Percentiles rank a stretch among this genome's conserved stretches.
These are phyloP conservation scores for Pascua sp. DNA, from an alignment of 1,284 basidiomycete species.

Conservation along the genomic window DNA sequence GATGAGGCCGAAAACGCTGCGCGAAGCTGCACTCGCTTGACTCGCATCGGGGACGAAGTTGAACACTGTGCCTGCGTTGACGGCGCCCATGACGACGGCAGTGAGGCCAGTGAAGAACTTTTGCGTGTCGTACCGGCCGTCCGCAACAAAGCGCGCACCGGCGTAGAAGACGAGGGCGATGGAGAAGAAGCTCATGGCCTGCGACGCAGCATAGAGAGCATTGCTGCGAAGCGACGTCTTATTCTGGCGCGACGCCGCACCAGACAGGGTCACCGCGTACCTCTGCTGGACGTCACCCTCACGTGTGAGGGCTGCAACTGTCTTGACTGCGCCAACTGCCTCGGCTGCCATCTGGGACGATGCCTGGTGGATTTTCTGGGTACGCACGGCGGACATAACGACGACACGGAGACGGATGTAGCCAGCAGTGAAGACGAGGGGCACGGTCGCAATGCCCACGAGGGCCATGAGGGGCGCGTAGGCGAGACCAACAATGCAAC, in stretches of 20 bases:
- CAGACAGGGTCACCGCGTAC: constrained; percentile 71
- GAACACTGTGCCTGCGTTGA: constrained; percentile 62
- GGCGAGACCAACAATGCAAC: constrained; percentile 69
- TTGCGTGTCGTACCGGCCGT: constrained; percentile 58
- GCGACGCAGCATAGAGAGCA: constrained; percentile 72
- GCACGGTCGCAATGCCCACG: constrained; percentile 67
- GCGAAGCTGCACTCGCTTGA: constrained; percentile 74
- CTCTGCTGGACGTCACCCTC: constrained; percentile 72
- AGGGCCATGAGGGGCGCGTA: constrained; percentile 55
- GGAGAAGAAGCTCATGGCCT: constrained; percentile 73
- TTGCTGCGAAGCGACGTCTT: constrained; percentile 68
- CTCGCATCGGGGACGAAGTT: constrained; percentile 90
- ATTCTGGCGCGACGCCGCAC: constrained; percentile 63
- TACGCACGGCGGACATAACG: constrained; percentile 77
- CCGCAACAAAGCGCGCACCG: constrained; percentile 53
- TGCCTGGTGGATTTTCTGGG: constrained; percentile 76
- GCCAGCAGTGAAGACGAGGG: constrained; percentile 75
- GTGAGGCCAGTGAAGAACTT: constrained; percentile 83
- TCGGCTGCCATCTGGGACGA: constrained; percentile 86
- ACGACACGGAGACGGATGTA: constrained; percentile 71
- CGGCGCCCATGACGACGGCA: constrained; percentile 47
- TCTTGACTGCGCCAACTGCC: constrained; percentile 87
- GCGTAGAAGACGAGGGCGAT: constrained; percentile 67
- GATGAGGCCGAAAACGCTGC: constrained; percentile 72
- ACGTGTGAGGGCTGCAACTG: constrained; percentile 81